Evolutionary conservation across 129 eudicot species (phyloP).

Genomic region (Silybum marianum): DNA sequence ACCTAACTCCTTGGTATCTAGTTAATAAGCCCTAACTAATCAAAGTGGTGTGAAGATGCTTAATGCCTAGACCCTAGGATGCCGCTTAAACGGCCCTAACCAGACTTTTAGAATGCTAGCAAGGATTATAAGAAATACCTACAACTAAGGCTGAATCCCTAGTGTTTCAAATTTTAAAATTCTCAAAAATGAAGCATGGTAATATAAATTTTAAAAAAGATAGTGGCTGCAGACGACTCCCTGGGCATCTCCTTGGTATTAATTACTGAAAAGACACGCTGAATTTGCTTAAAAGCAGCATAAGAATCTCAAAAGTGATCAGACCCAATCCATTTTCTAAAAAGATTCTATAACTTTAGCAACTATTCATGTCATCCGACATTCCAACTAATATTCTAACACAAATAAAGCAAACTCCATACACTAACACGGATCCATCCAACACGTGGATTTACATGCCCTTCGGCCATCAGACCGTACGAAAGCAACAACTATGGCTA

Average conservation of each 20-base stretch:
- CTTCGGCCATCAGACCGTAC: not conserved
- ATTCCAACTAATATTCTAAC: not conserved
- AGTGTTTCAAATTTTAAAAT: not conserved
- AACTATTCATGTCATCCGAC: not conserved
- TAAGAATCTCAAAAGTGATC: not conserved
- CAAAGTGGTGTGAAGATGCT: not conserved
- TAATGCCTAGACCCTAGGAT: not conserved
- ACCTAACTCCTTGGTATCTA: not conserved
- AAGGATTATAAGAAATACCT: not conserved
- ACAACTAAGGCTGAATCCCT: not conserved
- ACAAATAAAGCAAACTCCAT: not conserved
- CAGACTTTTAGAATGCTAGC: not conserved
- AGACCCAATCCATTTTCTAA: not conserved
- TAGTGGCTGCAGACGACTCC: not conserved
- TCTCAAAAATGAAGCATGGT: not conserved
- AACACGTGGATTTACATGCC: not conserved
- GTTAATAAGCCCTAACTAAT: not conserved
- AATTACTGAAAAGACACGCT: not conserved
- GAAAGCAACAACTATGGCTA: not conserved
- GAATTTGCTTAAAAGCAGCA: conserved; percentile 13
- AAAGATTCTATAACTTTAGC: not conserved
- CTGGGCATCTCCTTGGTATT: not conserved
- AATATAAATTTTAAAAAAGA: not conserved
- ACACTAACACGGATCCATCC: not conserved
- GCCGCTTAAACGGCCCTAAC: not conserved